Conservation (phyloP, 306 rosid species). For the Lupinus albus region DNA sequence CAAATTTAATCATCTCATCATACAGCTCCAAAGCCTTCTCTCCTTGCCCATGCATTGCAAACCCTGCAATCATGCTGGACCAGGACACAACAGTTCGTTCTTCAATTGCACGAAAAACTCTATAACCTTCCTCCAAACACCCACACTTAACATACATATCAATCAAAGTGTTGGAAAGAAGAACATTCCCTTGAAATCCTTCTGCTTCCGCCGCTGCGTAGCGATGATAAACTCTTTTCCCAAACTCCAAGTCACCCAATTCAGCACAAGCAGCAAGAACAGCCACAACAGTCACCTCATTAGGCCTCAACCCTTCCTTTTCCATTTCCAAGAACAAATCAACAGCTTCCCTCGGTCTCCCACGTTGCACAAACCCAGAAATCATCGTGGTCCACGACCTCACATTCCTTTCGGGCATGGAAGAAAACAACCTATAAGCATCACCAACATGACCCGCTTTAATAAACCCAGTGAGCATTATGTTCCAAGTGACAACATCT, state of each 20-base stretch:
- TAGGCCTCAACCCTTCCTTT: slow-evolving; percentile 46
- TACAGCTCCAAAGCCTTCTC: slow-evolving; percentile 51
- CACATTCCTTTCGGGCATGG: slow-evolving; percentile 47
- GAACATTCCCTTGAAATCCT: neutral
- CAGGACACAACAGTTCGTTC: slow-evolving; percentile 49
- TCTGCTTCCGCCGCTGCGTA: neutral
- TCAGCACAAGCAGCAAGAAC: slow-evolving; percentile 60
- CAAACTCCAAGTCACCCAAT: slow-evolving; percentile 52
- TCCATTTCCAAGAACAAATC: slow-evolving; percentile 49
- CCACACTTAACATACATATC: slow-evolving; percentile 65
- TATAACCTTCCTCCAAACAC: slow-evolving; percentile 49
- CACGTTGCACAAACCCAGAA: slow-evolving; percentile 51
- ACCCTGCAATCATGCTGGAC: slow-evolving; percentile 58
- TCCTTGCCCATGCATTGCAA: slow-evolving; percentile 55
- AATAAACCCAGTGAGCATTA: slow-evolving; percentile 50
- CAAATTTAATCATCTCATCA: slow-evolving; percentile 39
- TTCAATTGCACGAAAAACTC: slow-evolving; percentile 42
- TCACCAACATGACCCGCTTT: slow-evolving; percentile 40
- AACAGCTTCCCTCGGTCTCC: slow-evolving; percentile 53
- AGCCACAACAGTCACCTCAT: slow-evolving; percentile 54
- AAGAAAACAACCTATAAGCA: slow-evolving; percentile 50
- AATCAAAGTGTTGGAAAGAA: slow-evolving; percentile 48
- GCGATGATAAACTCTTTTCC: slow-evolving; percentile 47
- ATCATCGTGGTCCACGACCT: slow-evolving; percentile 66
- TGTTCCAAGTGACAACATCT: slow-evolving; percentile 58